Conservation (phyloP, 805 yeast species). For the Saccharomycopsis javanensis region DNA sequence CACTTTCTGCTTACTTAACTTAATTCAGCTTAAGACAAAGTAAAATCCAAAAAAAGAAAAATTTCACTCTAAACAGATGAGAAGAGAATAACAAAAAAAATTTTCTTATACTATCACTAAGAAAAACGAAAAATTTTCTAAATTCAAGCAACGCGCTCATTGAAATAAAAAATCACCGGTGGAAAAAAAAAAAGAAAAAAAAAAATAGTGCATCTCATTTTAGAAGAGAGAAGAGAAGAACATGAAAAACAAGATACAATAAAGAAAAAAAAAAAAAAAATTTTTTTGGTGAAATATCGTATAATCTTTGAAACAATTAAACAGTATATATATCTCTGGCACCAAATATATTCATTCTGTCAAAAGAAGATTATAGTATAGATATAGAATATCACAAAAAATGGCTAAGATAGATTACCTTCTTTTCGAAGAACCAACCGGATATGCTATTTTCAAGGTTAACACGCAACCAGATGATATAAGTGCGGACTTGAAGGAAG, state of each 20-base stretch:
- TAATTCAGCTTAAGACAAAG: too few species aligned
- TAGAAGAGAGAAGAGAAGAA: neutral
- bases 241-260: neutral
- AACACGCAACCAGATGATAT: slow-evolving; percentile 88
- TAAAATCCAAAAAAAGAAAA: too few species aligned
- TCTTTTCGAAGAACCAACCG: slow-evolving; percentile 96
- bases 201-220: neutral
- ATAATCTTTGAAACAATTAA: neutral
- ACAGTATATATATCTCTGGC: neutral
- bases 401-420: slow-evolving; percentile 49
- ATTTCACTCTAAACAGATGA: too few species aligned
- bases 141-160: too few species aligned
- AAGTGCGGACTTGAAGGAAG: slow-evolving; percentile 86
- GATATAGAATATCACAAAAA: neutral
- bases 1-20: too few species aligned
- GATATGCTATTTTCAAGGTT: slow-evolving; percentile 94
- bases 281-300: neutral
- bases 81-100: too few species aligned
- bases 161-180: too few species aligned
- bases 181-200: neutral
- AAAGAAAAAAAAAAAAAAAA: neutral
- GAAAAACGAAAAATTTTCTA: neutral
- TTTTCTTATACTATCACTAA: too few species aligned
- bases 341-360: slow-evolving; percentile 2
- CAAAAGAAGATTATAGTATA: neutral